Conservation (phyloP, 805 yeast species). For the Yarrowia deformans region DNA sequence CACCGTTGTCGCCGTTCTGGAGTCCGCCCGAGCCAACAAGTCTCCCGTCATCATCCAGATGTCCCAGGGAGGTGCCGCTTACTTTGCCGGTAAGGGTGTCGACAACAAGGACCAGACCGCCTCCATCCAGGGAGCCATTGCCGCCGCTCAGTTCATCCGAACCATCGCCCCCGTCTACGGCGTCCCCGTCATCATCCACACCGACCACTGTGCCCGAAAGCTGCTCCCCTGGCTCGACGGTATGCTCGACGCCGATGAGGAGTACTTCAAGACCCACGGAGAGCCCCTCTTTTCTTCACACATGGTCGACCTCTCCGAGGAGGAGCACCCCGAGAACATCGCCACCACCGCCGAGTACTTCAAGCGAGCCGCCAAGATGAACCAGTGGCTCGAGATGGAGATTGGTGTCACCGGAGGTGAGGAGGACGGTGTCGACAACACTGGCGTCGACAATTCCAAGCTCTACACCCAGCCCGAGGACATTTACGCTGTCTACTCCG, state of each 20-base stretch:
- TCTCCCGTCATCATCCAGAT: slow-evolving; percentile 97
- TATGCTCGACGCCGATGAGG: slow-evolving; percentile 96
- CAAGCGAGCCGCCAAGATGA: slow-evolving; percentile 89
- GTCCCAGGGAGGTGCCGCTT: slow-evolving; percentile 99
- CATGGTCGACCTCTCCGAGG: slow-evolving; percentile 98
- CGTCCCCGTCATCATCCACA: slow-evolving; percentile 94
- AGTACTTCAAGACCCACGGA: slow-evolving; percentile 81
- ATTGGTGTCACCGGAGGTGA: slow-evolving; percentile 99
- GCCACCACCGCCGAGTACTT: slow-evolving; percentile 93
- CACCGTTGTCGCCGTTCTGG: slow-evolving; percentile 94
- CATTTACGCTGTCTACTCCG: slow-evolving; percentile 88
- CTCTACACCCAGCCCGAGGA: slow-evolving; percentile 96
- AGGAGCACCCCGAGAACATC: slow-evolving; percentile 94
- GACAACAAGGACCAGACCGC: slow-evolving; percentile 92
- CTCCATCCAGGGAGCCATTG: slow-evolving; percentile 91
- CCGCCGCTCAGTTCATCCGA: slow-evolving; percentile 98
- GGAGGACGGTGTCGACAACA: slow-evolving; percentile 99
- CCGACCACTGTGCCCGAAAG: slow-evolving; percentile 99
- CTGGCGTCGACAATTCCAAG: slow-evolving; percentile 82
- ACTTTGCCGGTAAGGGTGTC: slow-evolving; percentile 99
- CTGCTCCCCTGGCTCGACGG: slow-evolving; percentile 99
- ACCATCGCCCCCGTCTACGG: slow-evolving; percentile 96
- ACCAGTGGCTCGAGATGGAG: slow-evolving; percentile 99
- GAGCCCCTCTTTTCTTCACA: slow-evolving; percentile 98
- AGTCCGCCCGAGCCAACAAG: slow-evolving; percentile 93